phyloP scores from a whole-genome alignment of 129 eudicot species.

The Flaveria ramosissima region DNA sequence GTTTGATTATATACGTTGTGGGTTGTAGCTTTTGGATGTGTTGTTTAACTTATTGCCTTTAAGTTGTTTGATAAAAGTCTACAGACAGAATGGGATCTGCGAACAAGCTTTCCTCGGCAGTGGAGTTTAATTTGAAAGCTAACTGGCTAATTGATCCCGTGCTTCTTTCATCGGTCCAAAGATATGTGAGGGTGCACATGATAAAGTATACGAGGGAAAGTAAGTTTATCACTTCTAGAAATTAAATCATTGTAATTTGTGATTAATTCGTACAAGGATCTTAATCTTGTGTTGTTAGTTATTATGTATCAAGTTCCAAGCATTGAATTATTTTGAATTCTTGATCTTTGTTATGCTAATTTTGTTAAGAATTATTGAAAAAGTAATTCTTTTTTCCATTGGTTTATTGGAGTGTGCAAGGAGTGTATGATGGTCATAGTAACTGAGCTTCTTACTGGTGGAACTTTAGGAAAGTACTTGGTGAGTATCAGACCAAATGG shows the following conservation, averaged over 20 bases:
- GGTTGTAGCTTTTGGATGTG: too few species aligned
- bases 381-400: background rate
- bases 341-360: constrained; percentile 1
- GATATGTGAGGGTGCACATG: constrained; percentile 77
- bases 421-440: constrained; percentile 83
- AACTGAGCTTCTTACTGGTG: constrained; percentile 80
- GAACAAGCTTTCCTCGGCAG: constrained; percentile 51
- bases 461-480: constrained; percentile 76
- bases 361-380: background rate
- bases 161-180: constrained; percentile 87
- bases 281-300: background rate
- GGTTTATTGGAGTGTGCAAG: constrained; percentile 91
- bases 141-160: constrained; percentile 90
- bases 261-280: constrained; percentile 11
- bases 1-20: constrained; percentile 1
- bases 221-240: constrained; percentile 44
- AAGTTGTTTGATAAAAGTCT: constrained; percentile 31
- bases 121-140: constrained; percentile 68
- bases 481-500: constrained; percentile 65
- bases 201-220: constrained; percentile 94
- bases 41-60: background rate
- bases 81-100: constrained; percentile 67
- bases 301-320: background rate
- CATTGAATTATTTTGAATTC: constrained; percentile 2
- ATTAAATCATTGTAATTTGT: background rate